These are phyloP conservation scores for Cladosporium colombiae DNA, from an alignment of 2,329 filamentous ascomycete species.

Conservation along the genomic window DNA sequence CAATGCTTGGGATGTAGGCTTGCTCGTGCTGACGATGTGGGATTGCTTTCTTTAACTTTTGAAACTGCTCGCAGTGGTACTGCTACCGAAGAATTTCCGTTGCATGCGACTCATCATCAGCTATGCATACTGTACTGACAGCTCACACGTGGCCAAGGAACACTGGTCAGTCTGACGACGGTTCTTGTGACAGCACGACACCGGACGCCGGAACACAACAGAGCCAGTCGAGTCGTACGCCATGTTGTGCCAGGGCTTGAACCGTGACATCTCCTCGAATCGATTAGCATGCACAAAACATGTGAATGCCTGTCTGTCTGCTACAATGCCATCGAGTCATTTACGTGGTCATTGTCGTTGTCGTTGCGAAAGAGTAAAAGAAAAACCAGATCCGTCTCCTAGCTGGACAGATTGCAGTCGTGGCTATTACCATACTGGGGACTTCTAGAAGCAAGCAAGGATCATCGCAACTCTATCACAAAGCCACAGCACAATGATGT, in stretches of 20 bases:
- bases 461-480: no score
- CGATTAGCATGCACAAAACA: background rate
- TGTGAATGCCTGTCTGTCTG: background rate
- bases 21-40: background rate
- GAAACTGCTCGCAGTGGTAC: background rate
- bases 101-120: background rate
- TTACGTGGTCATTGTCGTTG: background rate
- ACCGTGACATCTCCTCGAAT: background rate
- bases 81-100: background rate
- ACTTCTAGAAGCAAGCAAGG: no score
- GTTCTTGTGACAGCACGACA: background rate
- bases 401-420: no score
- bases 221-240: background rate
- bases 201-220: background rate
- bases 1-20: background rate
- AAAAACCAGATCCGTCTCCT: background rate
- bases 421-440: no score
- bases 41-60: background rate
- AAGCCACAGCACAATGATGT: no score
- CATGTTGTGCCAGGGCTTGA: background rate
- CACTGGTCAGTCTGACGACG: background rate
- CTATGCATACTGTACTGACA: slow-evolving; percentile 13
- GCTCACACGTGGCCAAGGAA: slow-evolving; percentile 14
- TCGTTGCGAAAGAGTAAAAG: no score
- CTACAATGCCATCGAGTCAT: background rate